Percentiles rank a stretch among this genome's conserved stretches.
phyloP scores from a whole-genome alignment of 768 basidiomycete species.

The Mycena galericulata region DNA sequence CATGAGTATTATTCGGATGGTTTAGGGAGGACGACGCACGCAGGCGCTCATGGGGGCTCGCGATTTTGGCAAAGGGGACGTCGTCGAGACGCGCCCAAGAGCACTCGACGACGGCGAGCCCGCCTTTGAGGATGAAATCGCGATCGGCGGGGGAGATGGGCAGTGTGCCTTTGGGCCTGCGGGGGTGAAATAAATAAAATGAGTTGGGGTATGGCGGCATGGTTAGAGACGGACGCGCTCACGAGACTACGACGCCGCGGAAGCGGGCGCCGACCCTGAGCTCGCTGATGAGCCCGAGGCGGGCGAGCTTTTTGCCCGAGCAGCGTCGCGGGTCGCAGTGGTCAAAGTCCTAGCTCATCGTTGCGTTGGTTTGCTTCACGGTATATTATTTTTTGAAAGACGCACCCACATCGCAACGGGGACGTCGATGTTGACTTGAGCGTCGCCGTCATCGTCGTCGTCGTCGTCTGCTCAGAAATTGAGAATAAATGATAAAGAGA shows the following conservation, averaged over 20 bases:
- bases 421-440: constrained; percentile 59
- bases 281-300: constrained; percentile 86
- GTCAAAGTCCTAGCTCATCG: constrained; percentile 82
- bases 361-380: not conserved
- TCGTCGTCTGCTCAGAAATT: constrained; percentile 35
- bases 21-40: constrained; percentile 59
- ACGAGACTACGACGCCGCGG: constrained; percentile 95
- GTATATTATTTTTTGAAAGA: constrained; percentile 28
- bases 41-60: constrained; percentile 91
- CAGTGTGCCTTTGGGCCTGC: constrained; percentile 85
- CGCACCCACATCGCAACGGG: constrained; percentile 98
- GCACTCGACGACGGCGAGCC: constrained; percentile 98
- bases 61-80: constrained; percentile 93
- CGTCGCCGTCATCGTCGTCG: constrained; percentile 34
- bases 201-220: constrained; percentile 3
- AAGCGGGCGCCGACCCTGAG: constrained; percentile 89
- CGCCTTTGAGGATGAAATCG: constrained; percentile 77
- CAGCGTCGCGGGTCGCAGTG: constrained; percentile 93
- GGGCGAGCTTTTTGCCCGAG: constrained; percentile 89
- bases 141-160: constrained; percentile 87
- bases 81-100: constrained; percentile 97
- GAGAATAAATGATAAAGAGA: not conserved
- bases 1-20: not conserved
- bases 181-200: constrained; percentile 11
- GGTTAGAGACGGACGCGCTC: constrained; percentile 48